A percentile compares a stretch with the other conserved stretches of the same genome.
phyloP scores from a whole-genome alignment of 2,329 filamentous ascomycete genomes.

The Pyricularia sp. region DNA sequence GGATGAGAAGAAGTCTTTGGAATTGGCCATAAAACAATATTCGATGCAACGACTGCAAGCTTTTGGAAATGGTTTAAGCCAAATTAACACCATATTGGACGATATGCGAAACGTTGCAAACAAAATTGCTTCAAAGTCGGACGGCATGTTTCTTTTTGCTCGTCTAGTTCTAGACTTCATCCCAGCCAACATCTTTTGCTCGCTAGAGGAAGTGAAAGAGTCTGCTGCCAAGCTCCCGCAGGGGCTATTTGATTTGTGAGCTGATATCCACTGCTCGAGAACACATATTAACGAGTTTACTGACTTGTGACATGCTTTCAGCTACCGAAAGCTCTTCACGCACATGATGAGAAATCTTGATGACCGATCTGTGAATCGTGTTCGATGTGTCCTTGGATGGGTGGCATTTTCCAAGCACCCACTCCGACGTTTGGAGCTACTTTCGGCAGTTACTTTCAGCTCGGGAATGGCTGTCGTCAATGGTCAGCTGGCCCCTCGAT shows the following conservation, averaged over 20 bases:
- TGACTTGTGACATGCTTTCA: slow-evolving; percentile 7
- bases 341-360: slow-evolving; percentile 17
- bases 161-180: slow-evolving; percentile 24
- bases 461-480: slow-evolving; percentile 6
- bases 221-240: neutral
- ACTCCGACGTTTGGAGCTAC: slow-evolving; percentile 20
- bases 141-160: slow-evolving; percentile 28
- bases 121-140: slow-evolving; percentile 14
- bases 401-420: slow-evolving; percentile 26
- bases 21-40: slow-evolving; percentile 12
- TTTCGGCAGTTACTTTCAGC: slow-evolving; percentile 22
- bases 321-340: slow-evolving; percentile 20
- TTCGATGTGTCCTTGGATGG: slow-evolving; percentile 23
- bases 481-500: slow-evolving; percentile 12
- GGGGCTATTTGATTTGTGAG: slow-evolving; percentile 1
- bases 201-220: slow-evolving; percentile 13
- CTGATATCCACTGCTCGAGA: neutral
- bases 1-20: too few species aligned
- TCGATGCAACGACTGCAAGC: slow-evolving; percentile 7
- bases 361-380: slow-evolving; percentile 15
- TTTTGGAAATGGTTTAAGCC: slow-evolving; percentile 7
- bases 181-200: slow-evolving; percentile 19
- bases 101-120: slow-evolving; percentile 12
- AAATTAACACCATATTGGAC: slow-evolving; percentile 9
- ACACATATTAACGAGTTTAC: too few species aligned